Evolutionary conservation across 2,329 filamentous ascomycete species (phyloP).

Genomic region (Xylaria sp.): DNA sequence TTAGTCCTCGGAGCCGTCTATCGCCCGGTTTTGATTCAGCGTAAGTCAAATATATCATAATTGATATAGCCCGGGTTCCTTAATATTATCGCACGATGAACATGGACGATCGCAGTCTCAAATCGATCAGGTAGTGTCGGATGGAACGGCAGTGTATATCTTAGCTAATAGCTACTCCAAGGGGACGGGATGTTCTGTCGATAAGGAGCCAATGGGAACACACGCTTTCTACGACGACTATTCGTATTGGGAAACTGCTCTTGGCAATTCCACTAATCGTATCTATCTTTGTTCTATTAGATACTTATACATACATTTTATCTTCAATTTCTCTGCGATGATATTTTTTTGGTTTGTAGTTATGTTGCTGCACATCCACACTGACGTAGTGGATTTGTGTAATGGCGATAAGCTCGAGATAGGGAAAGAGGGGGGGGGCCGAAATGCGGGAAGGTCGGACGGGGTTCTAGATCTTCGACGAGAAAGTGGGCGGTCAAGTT

Average conservation of each 20-base stretch:
- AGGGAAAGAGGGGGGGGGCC: not conserved
- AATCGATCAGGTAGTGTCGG: not conserved
- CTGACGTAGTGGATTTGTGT: conserved; percentile 12
- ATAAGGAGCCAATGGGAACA: conserved; percentile 17
- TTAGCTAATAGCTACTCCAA: conserved; percentile 15
- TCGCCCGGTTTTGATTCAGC: no score
- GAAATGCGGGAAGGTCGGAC: conserved; percentile 13
- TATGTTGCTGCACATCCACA: not conserved
- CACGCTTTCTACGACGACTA: conserved; percentile 16
- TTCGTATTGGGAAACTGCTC: conserved; percentile 23
- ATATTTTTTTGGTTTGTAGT: not conserved
- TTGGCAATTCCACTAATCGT: conserved; percentile 20
- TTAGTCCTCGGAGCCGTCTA: no score
- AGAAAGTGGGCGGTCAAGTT: conserved; percentile 8
- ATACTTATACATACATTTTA: not conserved
- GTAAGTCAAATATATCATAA: not conserved
- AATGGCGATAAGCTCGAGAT: conserved; percentile 14
- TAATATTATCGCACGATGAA: no score
- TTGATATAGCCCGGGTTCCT: not conserved
- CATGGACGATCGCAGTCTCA: not conserved
- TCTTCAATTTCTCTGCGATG: not conserved
- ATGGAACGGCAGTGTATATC: not conserved
- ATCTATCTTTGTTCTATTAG: not conserved
- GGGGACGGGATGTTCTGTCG: not conserved
- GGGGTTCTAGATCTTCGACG: conserved; percentile 13